Evolutionary conservation across 345 rosid species (phyloP), one percentile per base, ranked within the genome.

Genomic region (Eucalyptus brandiana): DNA sequence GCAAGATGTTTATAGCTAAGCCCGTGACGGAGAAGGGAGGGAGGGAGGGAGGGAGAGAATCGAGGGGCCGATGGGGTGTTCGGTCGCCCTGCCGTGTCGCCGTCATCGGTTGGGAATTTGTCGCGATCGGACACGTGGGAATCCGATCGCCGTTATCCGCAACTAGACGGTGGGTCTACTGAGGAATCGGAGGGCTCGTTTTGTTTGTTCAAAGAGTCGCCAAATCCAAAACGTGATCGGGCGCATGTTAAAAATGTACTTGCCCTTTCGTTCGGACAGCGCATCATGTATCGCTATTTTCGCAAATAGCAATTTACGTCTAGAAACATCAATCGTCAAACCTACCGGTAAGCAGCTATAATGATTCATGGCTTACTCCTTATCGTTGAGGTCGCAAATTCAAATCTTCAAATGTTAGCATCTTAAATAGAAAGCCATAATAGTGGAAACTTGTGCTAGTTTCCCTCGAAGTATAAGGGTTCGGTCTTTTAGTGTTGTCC

Each of bases 391-490:
- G 3, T 2, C 18, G 0, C 0, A 49, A 49, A 0, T 49, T 49
- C 18, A 49, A 49, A 15, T 15, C 7, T 49, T 49, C 51, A 15
- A 15, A 1, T 49, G 7, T 7, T 49, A 5, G 0, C 6, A 2
- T 49, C 6, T 5, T 49, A 49, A 49, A 0, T 49, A 49, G 0
- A 5, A 14, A 48, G 16, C 2, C 0, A 48, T 48, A 6, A 0
- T 13, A 2, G 1, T 48, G 6, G 0, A 48, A 48, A 48, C 0
- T 0, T 1, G 0, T 13, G 15, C 5, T 48, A 49, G 2, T 49
- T 1, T 49, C 51, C 2, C 3, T 13, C 0, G 0, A 49, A 0
- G 0, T 49, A 5, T 0, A 49, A 49, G 51, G 6, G 0, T 49
- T 14, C 6, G 0, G 6, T 14, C 17, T 2, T 49, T 49, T 2